Base-by-base conservation (phyloP, 2,329 filamentous ascomycete genomes). In the Nectriaceae sp. region DNA sequence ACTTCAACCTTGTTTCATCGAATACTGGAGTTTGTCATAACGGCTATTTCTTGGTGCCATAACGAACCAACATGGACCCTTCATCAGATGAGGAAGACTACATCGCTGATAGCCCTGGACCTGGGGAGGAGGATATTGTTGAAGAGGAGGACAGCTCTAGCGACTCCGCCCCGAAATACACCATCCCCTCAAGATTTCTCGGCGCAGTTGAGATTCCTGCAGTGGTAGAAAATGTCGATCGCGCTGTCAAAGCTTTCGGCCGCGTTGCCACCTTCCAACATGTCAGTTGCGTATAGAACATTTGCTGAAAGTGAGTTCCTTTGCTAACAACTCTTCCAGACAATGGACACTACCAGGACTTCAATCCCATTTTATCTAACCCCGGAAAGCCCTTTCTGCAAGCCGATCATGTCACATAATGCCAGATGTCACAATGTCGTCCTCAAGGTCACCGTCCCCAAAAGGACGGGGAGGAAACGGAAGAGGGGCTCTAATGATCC, bases 361-460 rank as follows among this genome's bases (percentile, higher is more conserved):
- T 77, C 78, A 1, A 70, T 84, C 11, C 87, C 87, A 2, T 72
- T 96, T n/a, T 89, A 88, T 59, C 75, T 97, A 45, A 84, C 89
- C 19, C 89, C 88, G 20, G 82, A 90, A 55, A 90, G 95, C 67
- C 86, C 87, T 3, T 84, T 90, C 61, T 85, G 88, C 60, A 87
- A 88, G 58, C 89, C 89, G 8, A 75, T 96, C 52, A 76, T 87
- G 57, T 96, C 93, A 6, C 85, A 86, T 36, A 88, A 87, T 63
- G 82, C 86, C 24, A 73, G 82, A 18, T 88, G 90, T 10, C 89
- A 91, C 64, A 96, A 97, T 63, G 74, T 97, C 18, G 78, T 97
- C 18, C 76, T 99, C 44, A 92, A 91, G 66, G 79, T 99, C 46
- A 91, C 87, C 0, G 83, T 97, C 1, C 93, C 94, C 0, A 94